phyloP scores from a whole-genome alignment of 768 basidiomycete genomes.

The Tulasnella sp. region DNA sequence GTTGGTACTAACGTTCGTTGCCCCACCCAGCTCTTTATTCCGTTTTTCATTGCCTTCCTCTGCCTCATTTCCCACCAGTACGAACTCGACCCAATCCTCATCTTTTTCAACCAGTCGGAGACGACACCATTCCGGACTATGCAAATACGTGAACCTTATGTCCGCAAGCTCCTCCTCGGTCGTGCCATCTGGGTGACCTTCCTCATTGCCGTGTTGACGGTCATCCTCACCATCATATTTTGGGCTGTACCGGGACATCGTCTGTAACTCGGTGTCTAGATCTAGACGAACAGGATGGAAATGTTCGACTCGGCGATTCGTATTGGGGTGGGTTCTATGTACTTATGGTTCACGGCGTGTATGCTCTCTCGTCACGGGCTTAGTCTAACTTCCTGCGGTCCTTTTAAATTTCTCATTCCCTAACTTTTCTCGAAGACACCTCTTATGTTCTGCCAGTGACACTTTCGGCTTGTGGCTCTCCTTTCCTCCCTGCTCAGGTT shows the following conservation, averaged over 20 bases:
- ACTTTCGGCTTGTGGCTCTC: too few species aligned
- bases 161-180: slow-evolving; percentile 76
- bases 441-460: too few species aligned
- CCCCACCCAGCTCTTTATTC: slow-evolving; percentile 82
- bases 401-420: too few species aligned
- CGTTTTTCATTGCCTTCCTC: slow-evolving; percentile 78
- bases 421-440: too few species aligned
- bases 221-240: slow-evolving; percentile 79
- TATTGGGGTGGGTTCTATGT: too few species aligned
- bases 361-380: too few species aligned
- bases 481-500: too few species aligned
- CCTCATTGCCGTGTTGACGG: slow-evolving; percentile 62
- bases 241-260: slow-evolving; percentile 93
- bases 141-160: slow-evolving; percentile 84
- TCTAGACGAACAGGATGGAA: too few species aligned
- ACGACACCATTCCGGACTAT: slow-evolving; percentile 95
- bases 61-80: slow-evolving; percentile 94
- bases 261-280: too few species aligned
- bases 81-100: slow-evolving; percentile 90
- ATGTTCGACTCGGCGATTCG: too few species aligned
- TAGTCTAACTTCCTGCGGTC: too few species aligned
- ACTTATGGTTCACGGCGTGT: too few species aligned
- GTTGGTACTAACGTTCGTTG: slow-evolving; percentile 4
- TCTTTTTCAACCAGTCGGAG: slow-evolving; percentile 87
- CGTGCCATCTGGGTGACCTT: slow-evolving; percentile 86